These are phyloP conservation scores for Chaetomium sp. DNA, from an alignment of 2,329 filamentous ascomycete species.

Conservation along the genomic window DNA sequence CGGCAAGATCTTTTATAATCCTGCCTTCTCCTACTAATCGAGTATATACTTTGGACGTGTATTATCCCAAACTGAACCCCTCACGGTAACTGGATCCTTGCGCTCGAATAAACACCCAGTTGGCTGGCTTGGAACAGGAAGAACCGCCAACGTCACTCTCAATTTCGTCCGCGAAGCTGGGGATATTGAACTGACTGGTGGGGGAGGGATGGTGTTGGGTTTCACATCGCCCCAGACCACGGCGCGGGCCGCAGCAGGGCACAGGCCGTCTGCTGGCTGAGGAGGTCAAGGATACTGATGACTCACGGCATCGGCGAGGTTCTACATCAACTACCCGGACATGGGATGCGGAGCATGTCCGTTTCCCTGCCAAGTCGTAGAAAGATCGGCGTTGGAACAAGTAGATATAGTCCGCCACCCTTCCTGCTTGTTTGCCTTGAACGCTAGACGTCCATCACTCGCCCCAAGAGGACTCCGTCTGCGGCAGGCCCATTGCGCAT, in stretches of 20 bases:
- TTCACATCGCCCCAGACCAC: background rate
- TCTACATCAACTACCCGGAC: background rate
- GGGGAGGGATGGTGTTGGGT: background rate
- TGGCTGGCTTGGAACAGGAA: background rate
- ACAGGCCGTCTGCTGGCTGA: background rate
- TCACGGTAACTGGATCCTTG: too few relatives aligned
- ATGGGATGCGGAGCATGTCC: background rate
- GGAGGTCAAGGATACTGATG: background rate
- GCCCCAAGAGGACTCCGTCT: slow-evolving; percentile 57
- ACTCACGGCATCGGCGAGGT: background rate
- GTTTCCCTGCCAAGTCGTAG: too few relatives aligned
- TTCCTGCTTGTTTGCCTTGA: background rate
- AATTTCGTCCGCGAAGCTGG: background rate
- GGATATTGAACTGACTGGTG: background rate
- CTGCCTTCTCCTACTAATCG: too few relatives aligned
- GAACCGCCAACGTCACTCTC: too few relatives aligned
- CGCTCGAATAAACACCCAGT: background rate
- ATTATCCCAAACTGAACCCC: background rate
- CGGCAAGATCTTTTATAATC: too few relatives aligned
- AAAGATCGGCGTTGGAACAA: background rate
- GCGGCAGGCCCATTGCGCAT: slow-evolving; percentile 57
- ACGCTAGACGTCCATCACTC: slow-evolving; percentile 43
- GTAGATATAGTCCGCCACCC: background rate
- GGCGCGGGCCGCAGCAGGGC: slow-evolving; percentile 5
- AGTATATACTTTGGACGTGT: background rate